These are phyloP conservation scores for Thyridium curvatum DNA, from an alignment of 2,329 filamentous ascomycete genomes.

Conservation along the genomic window DNA sequence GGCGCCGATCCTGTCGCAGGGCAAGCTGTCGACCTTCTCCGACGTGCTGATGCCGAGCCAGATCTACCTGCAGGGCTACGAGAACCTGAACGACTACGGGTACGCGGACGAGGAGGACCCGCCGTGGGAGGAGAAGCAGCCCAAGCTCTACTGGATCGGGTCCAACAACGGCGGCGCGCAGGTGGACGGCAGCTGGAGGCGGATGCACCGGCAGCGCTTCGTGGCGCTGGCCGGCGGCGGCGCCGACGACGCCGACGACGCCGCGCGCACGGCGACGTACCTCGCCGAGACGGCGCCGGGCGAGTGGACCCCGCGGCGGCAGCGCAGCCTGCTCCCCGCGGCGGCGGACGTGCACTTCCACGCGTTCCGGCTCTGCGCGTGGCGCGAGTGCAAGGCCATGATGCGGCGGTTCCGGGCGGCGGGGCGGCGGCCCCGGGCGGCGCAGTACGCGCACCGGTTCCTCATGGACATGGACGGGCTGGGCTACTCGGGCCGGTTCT, in stretches of 20 bases:
- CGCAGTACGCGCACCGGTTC: constrained; percentile 24
- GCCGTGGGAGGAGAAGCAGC: constrained; percentile 6
- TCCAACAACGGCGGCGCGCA: constrained; percentile 7
- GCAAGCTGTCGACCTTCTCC: constrained; percentile 36
- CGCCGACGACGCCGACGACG: not conserved
- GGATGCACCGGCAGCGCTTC: constrained; percentile 6
- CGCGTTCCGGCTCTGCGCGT: constrained; percentile 3
- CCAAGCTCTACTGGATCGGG: constrained; percentile 7
- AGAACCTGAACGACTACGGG: no score
- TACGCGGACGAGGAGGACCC: not conserved
- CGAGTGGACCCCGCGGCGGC: not conserved
- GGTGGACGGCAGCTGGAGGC: constrained; percentile 2
- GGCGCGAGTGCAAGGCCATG: no score
- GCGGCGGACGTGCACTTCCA: constrained; percentile 3
- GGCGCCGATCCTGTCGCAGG: constrained; percentile 41
- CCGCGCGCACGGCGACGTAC: not conserved
- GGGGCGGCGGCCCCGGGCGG: constrained; percentile 8
- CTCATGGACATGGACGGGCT: constrained; percentile 48
- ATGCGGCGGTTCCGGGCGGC: not conserved
- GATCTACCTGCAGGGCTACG: constrained; percentile 31
- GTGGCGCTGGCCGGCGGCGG: constrained; percentile 3
- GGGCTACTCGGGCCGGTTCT: constrained; percentile 43
- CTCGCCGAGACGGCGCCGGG: constrained; percentile 1
- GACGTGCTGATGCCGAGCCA: constrained; percentile 48
- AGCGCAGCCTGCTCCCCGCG: not conserved